Evolutionary conservation across 139 green algal species (phyloP).

Genomic region (Coccomyxa sp.): DNA sequence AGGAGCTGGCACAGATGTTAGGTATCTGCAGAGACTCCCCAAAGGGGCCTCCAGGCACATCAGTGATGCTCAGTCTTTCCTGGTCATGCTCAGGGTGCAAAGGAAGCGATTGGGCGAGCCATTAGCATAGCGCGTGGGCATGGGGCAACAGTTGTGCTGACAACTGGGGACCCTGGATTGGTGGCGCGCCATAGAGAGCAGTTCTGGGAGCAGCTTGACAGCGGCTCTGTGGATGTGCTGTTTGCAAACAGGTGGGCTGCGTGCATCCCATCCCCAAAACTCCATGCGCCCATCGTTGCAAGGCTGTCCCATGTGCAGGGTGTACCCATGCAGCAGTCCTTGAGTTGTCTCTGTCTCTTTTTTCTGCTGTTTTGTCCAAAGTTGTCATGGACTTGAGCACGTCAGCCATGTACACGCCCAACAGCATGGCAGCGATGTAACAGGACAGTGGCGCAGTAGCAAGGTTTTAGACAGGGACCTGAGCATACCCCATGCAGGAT

Average conservation of each 20-base stretch:
- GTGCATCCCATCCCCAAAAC: not conserved
- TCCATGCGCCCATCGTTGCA: not conserved
- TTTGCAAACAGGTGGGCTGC: slow-evolving; percentile 61
- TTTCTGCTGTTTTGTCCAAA: not conserved
- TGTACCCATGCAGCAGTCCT: not conserved
- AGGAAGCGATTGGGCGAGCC: slow-evolving; percentile 44
- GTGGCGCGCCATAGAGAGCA: slow-evolving; percentile 57
- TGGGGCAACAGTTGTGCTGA: slow-evolving; percentile 75
- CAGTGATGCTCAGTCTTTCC: no score
- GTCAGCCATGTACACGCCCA: not conserved
- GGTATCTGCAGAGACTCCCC: no score
- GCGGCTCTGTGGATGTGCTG: slow-evolving; percentile 69
- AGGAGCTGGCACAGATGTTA: no score
- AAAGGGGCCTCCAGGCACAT: no score
- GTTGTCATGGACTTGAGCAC: not conserved
- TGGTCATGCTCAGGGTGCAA: no score
- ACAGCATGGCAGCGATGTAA: no score
- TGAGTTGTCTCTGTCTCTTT: not conserved
- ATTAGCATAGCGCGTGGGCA: slow-evolving; percentile 30
- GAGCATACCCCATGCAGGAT: no score
- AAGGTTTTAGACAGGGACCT: no score
- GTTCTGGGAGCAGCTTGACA: slow-evolving; percentile 45
- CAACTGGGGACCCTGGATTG: slow-evolving; percentile 76
- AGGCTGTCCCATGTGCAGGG: not conserved
- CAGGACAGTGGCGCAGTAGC: no score